Conservation (phyloP, 371 early-diverging fungal genomes). For the Rhizopus delemar region DNA sequence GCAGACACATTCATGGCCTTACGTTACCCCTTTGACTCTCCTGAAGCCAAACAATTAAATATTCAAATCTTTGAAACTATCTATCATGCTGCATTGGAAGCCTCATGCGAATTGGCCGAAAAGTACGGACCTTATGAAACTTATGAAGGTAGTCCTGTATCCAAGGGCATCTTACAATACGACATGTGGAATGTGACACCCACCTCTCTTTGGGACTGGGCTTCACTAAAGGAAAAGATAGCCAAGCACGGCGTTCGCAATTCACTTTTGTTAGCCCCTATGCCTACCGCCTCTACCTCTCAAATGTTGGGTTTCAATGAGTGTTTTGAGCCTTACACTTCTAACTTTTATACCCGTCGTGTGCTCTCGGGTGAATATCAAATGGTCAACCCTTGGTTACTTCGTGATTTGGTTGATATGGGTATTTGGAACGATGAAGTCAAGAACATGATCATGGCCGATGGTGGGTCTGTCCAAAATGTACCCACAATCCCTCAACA, state of each 20-base stretch:
- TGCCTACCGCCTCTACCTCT: constrained; percentile 99
- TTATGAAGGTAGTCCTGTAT: constrained; percentile 90
- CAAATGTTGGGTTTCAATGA: constrained; percentile 99
- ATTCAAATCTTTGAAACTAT: constrained; percentile 96
- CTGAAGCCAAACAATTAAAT: constrained; percentile 86
- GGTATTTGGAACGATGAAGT: constrained; percentile 94
- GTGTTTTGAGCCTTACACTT: constrained; percentile 96
- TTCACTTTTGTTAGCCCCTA: constrained; percentile 93
- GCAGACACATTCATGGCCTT: constrained; percentile 96
- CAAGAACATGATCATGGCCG: constrained; percentile 95
- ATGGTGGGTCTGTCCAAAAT: constrained; percentile 90
- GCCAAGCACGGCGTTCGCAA: constrained; percentile 91
- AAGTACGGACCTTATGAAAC: constrained; percentile 85
- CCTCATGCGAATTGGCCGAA: constrained; percentile 89
- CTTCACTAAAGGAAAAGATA: constrained; percentile 77
- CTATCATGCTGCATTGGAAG: constrained; percentile 95
- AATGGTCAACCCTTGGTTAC: constrained; percentile 94
- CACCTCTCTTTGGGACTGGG: constrained; percentile 90
- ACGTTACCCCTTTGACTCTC: constrained; percentile 93
- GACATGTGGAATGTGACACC: constrained; percentile 91
- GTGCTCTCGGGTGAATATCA: constrained; percentile 99
- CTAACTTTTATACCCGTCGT: constrained; percentile 97
- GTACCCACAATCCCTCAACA: constrained; percentile 82
- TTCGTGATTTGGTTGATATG: constrained; percentile 91
- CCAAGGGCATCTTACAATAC: constrained; percentile 91